These are phyloP conservation scores for Berberis thunbergii DNA, from an alignment of 164 flowering plant species.

Conservation along the genomic window DNA sequence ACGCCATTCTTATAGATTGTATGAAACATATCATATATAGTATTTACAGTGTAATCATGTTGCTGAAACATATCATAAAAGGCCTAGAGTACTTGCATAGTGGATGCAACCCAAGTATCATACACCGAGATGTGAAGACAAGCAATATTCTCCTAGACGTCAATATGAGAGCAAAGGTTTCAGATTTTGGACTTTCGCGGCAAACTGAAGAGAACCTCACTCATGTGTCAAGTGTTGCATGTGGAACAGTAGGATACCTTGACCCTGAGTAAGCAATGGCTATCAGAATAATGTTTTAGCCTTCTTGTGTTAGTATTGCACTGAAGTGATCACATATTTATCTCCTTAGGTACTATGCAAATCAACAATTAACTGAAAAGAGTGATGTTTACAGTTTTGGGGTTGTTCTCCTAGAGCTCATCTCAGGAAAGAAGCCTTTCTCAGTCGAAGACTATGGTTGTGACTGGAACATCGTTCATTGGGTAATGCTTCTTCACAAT, in stretches of 20 bases:
- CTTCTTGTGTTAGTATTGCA: not conserved
- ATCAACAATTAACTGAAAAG: conserved; percentile 79
- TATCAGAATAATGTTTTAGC: not conserved
- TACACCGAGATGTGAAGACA: conserved; percentile 93
- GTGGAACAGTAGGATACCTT: conserved; percentile 91
- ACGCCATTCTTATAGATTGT: not conserved
- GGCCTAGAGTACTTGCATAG: conserved; percentile 94
- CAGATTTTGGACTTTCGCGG: conserved; percentile 93
- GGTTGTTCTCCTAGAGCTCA: conserved; percentile 80
- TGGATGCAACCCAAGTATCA: conserved; percentile 94
- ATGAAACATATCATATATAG: no score
- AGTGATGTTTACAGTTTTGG: conserved; percentile 96
- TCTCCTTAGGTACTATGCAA: conserved; percentile 66
- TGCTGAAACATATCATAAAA: conserved; percentile 11
- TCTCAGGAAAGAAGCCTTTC: conserved; percentile 82
- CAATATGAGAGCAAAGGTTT: conserved; percentile 93
- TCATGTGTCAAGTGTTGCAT: conserved; percentile 84
- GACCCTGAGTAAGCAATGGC: conserved; percentile 78
- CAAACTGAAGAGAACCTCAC: conserved; percentile 85
- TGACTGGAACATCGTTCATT: conserved; percentile 53
- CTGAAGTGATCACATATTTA: conserved; percentile 6
- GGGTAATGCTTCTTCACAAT: conserved; percentile 13
- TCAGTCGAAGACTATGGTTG: conserved; percentile 72
- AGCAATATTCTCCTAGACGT: conserved; percentile 89
- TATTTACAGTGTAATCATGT: conserved; percentile 5